Evolutionary conservation across 2,329 filamentous ascomycete species (phyloP), one percentile per base, ranked within the genome.

Genomic region (Monosporascus cannonballus): DNA sequence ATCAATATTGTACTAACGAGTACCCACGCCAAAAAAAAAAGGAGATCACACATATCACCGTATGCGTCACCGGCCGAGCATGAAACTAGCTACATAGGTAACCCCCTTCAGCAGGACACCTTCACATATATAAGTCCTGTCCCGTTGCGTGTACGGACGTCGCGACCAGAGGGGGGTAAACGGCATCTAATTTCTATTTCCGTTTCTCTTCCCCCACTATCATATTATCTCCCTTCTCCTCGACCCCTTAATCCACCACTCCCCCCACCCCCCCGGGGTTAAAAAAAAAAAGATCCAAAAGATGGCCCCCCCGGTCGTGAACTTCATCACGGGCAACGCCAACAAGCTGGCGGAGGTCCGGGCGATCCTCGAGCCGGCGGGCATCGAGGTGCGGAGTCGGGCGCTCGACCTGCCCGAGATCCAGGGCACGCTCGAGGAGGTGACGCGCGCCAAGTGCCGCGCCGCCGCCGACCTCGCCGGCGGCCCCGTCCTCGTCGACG

Each of bases 301-400:
- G 75, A n/a, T 56, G 39, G 55, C 59, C 36, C 57, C 64, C 15
- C 67, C 68, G 4, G 64, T 69, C 6, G 71, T 99, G 59, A 92
- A 95, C 73, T 99, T 99, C 76, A 96, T 99, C 68, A 97, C 93
- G 2, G 89, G 93, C 71, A 99, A 99, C 73, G 84, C 86, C 66
- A 95, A 96, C 76, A 99, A 99, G 76, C 80, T 99, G 52, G 76
- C 79, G 53, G 94, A 99, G 75, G 91, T 96, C 60, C 85, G 89
- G 70, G 86, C 88, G 18, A 96, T 99, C 62, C 80, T 99, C 3
- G 85, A 86, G 61, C 77, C 81, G 8, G 81, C 80, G 54, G 65
- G 64, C 36, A 87, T 96, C 59, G 77, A 86, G 57, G 79, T 99
- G 42, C 79, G 82, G 51, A 93, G 79, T 71, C 83, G 89, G 69